These are phyloP conservation scores for Trichoderma atroviride DNA, from an alignment of 2,329 filamentous ascomycete species.

Conservation along the genomic window DNA sequence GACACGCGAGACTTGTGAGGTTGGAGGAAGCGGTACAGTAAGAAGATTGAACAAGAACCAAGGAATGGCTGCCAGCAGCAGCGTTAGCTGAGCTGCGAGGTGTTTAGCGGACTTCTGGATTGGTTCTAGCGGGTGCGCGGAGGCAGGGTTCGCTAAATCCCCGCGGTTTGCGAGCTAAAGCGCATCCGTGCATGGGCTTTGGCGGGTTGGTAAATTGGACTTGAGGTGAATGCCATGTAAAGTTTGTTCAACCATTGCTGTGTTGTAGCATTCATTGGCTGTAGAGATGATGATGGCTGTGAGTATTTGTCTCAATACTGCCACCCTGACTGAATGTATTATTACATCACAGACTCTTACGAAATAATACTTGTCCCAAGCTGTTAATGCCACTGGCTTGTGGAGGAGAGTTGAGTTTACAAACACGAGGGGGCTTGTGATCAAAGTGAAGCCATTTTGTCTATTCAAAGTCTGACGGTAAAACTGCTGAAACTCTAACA, in stretches of 20 bases:
- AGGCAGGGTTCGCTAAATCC: not conserved
- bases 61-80: not conserved
- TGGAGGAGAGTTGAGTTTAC: not conserved
- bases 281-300: too few relatives aligned
- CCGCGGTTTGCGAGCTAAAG: constrained; percentile 5
- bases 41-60: not conserved
- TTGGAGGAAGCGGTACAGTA: not conserved
- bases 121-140: constrained; percentile 23
- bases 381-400: too few relatives aligned
- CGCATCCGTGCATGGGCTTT: not conserved
- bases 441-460: not conserved
- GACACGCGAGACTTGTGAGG: not conserved
- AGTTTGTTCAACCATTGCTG: too few relatives aligned
- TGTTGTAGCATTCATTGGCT: not conserved
- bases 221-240: not conserved
- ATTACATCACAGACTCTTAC: not conserved
- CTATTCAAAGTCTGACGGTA: not conserved
- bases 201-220: not conserved
- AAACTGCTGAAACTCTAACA: not conserved
- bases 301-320: too few relatives aligned
- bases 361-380: not conserved
- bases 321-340: not conserved
- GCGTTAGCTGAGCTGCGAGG: not conserved
- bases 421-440: not conserved
- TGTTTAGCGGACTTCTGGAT: constrained; percentile 13